Percentiles rank a stretch among this genome's conserved stretches.
These are phyloP conservation scores for Phlegmacium glaucopus DNA, from an alignment of 768 basidiomycete species.

Conservation along the genomic window DNA sequence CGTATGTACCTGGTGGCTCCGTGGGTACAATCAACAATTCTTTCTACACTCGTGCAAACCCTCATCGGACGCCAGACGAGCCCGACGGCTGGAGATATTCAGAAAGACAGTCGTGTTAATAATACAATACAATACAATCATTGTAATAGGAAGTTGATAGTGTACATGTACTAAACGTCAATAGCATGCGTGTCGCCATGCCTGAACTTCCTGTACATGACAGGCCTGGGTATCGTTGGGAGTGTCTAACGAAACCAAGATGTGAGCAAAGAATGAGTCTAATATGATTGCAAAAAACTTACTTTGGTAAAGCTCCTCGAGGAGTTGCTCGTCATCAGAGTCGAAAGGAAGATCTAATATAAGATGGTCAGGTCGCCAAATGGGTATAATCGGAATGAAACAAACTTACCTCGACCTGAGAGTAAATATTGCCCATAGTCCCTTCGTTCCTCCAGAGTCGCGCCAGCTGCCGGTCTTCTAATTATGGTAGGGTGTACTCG, in stretches of 20 bases:
- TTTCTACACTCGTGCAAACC: too few species aligned
- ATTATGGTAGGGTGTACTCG: neutral
- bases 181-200: neutral
- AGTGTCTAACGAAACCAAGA: neutral
- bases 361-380: neutral
- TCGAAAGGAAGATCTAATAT: neutral
- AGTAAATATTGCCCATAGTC: conserved; percentile 1
- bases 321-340: neutral
- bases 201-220: neutral
- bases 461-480: neutral
- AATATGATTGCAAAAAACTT: neutral
- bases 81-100: too few species aligned
- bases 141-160: too few species aligned
- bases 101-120: too few species aligned
- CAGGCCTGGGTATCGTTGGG: too few species aligned
- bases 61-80: too few species aligned
- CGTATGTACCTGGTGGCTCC: conserved; percentile 5
- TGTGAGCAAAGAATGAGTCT: neutral
- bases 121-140: too few species aligned
- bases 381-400: neutral
- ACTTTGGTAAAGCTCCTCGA: neutral
- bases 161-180: neutral
- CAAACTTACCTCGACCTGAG: conserved; percentile 1
- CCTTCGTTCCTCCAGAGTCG: neutral
- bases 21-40: too few species aligned